These are phyloP conservation scores for Peronospora farinosa DNA, from an alignment of 352 stramenopile species.

Conservation along the genomic window DNA sequence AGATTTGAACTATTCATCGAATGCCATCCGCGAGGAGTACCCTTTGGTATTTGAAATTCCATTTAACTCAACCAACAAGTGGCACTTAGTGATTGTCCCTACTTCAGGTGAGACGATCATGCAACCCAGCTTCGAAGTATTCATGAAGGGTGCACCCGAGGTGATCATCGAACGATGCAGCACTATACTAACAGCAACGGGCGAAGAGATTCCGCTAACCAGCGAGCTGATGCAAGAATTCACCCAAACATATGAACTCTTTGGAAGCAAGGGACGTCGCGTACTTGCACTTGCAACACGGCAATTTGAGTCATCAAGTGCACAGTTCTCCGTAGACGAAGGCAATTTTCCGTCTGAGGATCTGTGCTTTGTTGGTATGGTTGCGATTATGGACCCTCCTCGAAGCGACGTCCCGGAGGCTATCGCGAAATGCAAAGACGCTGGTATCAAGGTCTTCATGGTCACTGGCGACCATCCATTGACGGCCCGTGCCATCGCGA, in stretches of 20 bases:
- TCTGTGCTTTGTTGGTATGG: constrained; percentile 91
- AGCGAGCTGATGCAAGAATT: constrained; percentile 39
- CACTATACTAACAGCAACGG: constrained; percentile 53
- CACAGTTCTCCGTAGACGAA: too few species aligned
- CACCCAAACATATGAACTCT: constrained; percentile 14
- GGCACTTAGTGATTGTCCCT: constrained; percentile 46
- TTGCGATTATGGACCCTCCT: constrained; percentile 94
- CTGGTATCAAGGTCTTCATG: constrained; percentile 92
- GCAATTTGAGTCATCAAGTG: too few species aligned
- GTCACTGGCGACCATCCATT: constrained; percentile 91
- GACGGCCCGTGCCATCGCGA: constrained; percentile 90
- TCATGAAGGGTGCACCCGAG: constrained; percentile 94
- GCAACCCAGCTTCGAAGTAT: constrained; percentile 30
- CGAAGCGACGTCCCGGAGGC: constrained; percentile 83
- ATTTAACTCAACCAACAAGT: constrained; percentile 71
- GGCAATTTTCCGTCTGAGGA: constrained; percentile 76
- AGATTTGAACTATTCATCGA: constrained; percentile 33
- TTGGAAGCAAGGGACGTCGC: too few species aligned
- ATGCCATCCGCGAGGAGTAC: constrained; percentile 34
- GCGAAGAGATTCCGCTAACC: constrained; percentile 35
- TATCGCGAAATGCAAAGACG: constrained; percentile 88
- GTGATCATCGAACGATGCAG: constrained; percentile 85
- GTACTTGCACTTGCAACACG: too few species aligned
- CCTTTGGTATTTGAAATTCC: constrained; percentile 48
- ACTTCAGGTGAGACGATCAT: constrained; percentile 17